These are phyloP conservation scores for Thraustochytrium sp. DNA, from an alignment of 352 stramenopile species.

Conservation along the genomic window DNA sequence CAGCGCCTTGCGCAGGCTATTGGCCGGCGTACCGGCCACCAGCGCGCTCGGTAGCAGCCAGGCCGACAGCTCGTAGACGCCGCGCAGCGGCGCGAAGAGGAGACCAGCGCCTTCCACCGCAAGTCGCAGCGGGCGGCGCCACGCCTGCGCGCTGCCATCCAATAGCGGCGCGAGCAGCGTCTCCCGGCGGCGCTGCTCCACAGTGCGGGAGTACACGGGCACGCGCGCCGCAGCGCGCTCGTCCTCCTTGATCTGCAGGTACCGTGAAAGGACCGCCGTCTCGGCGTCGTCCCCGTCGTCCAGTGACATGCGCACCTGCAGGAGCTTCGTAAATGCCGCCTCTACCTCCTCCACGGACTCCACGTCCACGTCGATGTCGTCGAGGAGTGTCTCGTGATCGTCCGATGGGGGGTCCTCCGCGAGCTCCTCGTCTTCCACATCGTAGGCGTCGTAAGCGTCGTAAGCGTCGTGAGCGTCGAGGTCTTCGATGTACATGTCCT, in stretches of 20 bases:
- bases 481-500: not conserved
- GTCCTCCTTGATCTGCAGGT: conserved; percentile 12
- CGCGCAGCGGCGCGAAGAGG: not conserved
- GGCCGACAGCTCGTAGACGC: not conserved
- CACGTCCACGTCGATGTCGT: not conserved
- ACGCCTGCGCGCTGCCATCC: not conserved
- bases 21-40: not conserved
- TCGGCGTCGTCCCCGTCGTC: not conserved
- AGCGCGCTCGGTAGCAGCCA: not conserved
- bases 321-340: not conserved
- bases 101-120: not conserved
- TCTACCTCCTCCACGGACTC: not conserved
- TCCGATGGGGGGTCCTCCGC: too few relatives aligned
- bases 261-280: not conserved
- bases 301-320: not conserved
- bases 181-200: not conserved
- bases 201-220: not conserved
- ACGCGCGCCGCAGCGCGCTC: not conserved
- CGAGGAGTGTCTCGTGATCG: too few relatives aligned
- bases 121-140: not conserved
- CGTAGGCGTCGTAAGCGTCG: not conserved
- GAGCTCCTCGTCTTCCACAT: too few relatives aligned
- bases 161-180: conserved; percentile 16
- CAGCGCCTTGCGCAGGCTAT: not conserved
- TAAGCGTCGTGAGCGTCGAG: not conserved